These are phyloP conservation scores for Cyberlindnera lachancei DNA, from an alignment of 805 yeast species.

Conservation along the genomic window DNA sequence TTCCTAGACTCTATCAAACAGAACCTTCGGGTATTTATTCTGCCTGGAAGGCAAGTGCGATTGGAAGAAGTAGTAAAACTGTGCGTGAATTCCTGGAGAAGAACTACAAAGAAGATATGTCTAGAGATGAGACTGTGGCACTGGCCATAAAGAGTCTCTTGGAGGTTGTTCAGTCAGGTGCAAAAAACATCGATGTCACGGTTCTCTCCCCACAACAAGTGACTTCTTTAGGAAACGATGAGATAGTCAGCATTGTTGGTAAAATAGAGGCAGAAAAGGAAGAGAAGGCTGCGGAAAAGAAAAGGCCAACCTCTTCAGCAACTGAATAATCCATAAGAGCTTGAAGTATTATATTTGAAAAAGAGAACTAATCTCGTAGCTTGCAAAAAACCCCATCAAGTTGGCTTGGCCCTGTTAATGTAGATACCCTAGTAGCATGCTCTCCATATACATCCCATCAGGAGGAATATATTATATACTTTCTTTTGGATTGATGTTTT, in stretches of 20 bases:
- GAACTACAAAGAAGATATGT: conserved; percentile 57
- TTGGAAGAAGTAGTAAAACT: conserved; percentile 91
- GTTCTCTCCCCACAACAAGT: conserved; percentile 60
- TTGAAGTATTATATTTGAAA: no score
- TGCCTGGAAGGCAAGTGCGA: conserved; percentile 97
- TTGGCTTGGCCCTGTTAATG: no score
- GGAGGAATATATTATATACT: no score
- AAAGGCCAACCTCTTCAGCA: no score
- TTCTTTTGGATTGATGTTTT: no score
- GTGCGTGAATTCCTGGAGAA: conserved; percentile 94
- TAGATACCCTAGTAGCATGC: no score
- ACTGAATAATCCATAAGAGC: no score
- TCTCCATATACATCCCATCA: no score
- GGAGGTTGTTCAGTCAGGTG: conserved; percentile 97
- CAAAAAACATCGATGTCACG: conserved; percentile 90
- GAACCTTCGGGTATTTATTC: conserved; percentile 97
- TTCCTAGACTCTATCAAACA: conserved; percentile 84
- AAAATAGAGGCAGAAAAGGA: conserved; percentile 15
- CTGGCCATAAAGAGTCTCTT: conserved; percentile 80
- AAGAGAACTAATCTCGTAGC: no score
- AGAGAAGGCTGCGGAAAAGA: conserved; percentile 13
- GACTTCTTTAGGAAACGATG: conserved; percentile 7
- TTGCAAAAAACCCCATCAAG: no score
- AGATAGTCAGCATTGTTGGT: conserved; percentile 9
- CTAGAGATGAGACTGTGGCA: conserved; percentile 64